Evolutionary conservation across 345 rosid genomes (phyloP).

Genomic region (Acer yangbiense): DNA sequence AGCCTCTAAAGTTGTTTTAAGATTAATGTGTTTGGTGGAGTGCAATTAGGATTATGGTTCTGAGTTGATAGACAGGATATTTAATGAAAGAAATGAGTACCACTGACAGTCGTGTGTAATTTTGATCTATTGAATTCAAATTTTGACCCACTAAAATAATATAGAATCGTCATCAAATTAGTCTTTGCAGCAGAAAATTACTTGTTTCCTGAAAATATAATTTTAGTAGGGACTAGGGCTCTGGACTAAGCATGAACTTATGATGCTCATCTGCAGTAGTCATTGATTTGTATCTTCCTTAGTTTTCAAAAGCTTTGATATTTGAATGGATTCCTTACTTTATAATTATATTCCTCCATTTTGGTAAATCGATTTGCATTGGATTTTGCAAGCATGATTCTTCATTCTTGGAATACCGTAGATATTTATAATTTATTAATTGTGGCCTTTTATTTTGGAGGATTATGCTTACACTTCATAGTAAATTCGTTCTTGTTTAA

Average conservation of each 20-base stretch:
- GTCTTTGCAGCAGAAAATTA: background rate
- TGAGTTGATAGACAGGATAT: background rate
- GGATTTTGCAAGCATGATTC: background rate
- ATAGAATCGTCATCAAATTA: background rate
- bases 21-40: background rate
- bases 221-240: background rate
- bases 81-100: background rate
- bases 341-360: background rate
- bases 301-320: background rate
- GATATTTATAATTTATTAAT: background rate
- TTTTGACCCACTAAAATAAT: background rate
- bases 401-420: background rate
- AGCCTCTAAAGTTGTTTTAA: background rate
- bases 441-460: background rate
- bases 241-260: background rate
- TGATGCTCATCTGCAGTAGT: background rate
- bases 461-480: background rate
- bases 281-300: background rate
- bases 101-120: background rate
- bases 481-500: background rate
- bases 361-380: background rate
- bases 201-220: background rate
- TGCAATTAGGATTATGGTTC: background rate
- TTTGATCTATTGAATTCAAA: background rate
- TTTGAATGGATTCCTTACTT: background rate